Evolutionary conservation across 805 yeast species (phyloP), one percentile per base, ranked within the genome.

Genomic region (Kurtzmaniella fragi): DNA sequence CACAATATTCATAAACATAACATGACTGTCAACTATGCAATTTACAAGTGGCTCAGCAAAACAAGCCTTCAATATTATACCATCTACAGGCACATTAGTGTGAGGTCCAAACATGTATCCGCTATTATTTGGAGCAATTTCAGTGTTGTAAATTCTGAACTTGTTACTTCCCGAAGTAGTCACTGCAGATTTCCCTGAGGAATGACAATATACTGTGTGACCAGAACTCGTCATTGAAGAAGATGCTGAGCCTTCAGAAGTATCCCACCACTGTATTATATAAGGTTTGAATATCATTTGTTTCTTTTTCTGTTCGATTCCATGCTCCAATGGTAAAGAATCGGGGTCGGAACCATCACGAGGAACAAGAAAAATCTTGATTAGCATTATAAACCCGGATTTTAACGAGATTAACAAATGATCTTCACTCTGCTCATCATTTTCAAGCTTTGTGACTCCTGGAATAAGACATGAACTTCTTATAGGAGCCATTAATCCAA

Each of bases 211-310:
- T 14, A 72, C 44, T 3, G 54, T 48, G 25, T 42, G 45, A 4
- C 62, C 61, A 29, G 66, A 44, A 6, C 48, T 46, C 26, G 43
- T 49, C 20, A 40, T 46, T 33, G 50, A 41, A 17, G 52, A 54
- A 15, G 39, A 28, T 16, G 34, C 28, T 33, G 27, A 28, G 5
- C 41, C 25, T 20, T 38, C 44, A 31, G 51, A 50, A 27, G 52
- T 44, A 40, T 57, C 63, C 78, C 78, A 73, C 77, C 77, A 72
- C 44, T 73, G 78, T 0, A 73, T 74, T 8, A 69, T 67, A 43
- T 64, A 69, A 1, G 78, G 78, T 30, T 59, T 60, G 43, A 49
- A 59, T 4, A 63, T 50, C 25, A 52, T 46, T 50, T 2, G 50
- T 45, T 9, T 44, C 25, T 34, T 35, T 36, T 32, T 25, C 17